Conservation (phyloP, 2,329 filamentous ascomycete species). For the Trichophyton benhamiae region DNA sequence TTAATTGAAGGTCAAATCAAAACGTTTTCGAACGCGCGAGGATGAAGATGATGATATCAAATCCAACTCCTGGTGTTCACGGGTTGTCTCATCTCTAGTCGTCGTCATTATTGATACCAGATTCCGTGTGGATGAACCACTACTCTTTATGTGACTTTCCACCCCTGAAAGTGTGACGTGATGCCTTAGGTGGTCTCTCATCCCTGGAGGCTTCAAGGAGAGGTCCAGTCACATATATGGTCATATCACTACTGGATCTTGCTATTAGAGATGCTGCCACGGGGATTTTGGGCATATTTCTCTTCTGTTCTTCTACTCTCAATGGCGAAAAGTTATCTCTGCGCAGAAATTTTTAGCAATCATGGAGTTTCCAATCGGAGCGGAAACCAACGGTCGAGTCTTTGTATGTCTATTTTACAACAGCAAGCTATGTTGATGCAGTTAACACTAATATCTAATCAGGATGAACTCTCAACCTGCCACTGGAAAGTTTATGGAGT, state of each 20-base stretch:
- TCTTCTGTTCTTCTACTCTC: background rate
- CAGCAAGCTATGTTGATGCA: background rate
- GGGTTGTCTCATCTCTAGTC: background rate
- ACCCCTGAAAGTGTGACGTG: background rate
- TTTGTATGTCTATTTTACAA: slow-evolving; percentile 25
- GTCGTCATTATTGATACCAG: no score
- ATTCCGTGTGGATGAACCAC: no score
- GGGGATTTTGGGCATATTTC: background rate
- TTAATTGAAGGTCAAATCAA: background rate
- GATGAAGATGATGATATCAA: background rate
- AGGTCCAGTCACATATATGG: background rate
- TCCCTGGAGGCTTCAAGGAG: background rate
- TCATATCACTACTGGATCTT: background rate
- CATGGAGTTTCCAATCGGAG: slow-evolving; percentile 35
- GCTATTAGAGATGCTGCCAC: background rate
- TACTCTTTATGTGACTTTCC: background rate
- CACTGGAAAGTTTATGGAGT: slow-evolving; percentile 27
- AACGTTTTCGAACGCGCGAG: background rate
- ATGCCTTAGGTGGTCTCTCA: background rate
- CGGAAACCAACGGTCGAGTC: slow-evolving; percentile 31
- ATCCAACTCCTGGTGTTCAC: background rate
- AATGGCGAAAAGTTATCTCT: slow-evolving; percentile 3
- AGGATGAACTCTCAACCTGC: slow-evolving; percentile 34
- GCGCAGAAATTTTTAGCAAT: slow-evolving; percentile 5
- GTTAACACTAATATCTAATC: background rate